Evolutionary conservation across 2,329 filamentous ascomycete genomes (phyloP).

Genomic region (Thermothelomyces thermophilus): DNA sequence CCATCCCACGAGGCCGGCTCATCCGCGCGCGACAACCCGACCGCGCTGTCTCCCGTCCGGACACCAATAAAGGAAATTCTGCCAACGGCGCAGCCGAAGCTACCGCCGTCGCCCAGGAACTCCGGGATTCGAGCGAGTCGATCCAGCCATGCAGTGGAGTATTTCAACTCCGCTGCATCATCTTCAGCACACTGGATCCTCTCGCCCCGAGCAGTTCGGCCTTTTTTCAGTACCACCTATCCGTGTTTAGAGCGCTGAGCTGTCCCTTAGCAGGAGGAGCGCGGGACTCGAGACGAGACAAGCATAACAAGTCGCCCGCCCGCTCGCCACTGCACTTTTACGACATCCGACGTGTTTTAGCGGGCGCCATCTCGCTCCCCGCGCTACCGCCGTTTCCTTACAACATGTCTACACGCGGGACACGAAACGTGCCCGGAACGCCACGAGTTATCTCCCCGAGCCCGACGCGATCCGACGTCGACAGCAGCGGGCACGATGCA

Average conservation of each 20-base stretch:
- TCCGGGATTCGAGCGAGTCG: too few relatives aligned
- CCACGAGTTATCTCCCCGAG: slow-evolving; percentile 88
- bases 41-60: background rate
- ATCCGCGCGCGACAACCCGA: slow-evolving; percentile 5
- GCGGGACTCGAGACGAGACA: slow-evolving; percentile 45
- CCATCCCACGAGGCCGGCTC: slow-evolving; percentile 4
- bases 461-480: slow-evolving; percentile 60
- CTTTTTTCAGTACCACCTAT: slow-evolving; percentile 30
- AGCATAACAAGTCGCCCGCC: slow-evolving; percentile 38
- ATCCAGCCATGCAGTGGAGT: slow-evolving; percentile 48
- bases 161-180: slow-evolving; percentile 47
- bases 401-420: slow-evolving; percentile 48
- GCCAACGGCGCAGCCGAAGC: slow-evolving; percentile 2
- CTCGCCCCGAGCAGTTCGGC: slow-evolving; percentile 36
- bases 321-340: slow-evolving; percentile 44
- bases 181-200: slow-evolving; percentile 49
- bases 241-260: slow-evolving; percentile 20
- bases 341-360: slow-evolving; percentile 44
- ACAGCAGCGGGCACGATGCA: slow-evolving; percentile 47
- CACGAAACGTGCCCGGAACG: slow-evolving; percentile 61
- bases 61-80: background rate
- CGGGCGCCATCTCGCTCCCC: slow-evolving; percentile 50
- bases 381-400: slow-evolving; percentile 54
- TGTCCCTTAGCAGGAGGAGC: slow-evolving; percentile 23
- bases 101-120: slow-evolving; percentile 3